Evolutionary conservation across 148 eudicot genomes (phyloP), one percentile per base, ranked within the genome.

Genomic region (Tetragonia tetragonoides): DNA sequence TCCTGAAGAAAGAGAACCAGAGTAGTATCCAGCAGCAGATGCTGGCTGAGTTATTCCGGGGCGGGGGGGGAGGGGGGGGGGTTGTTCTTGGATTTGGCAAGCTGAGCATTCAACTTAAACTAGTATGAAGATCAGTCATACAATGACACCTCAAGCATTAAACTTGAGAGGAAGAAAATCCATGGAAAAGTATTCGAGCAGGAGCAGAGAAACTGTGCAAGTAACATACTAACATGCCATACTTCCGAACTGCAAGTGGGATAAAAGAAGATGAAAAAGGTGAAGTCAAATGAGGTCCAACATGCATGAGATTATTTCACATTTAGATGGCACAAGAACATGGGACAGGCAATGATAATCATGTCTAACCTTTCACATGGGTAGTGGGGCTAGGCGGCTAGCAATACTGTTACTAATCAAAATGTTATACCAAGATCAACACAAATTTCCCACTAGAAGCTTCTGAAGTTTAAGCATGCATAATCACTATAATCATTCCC

Each of bases 311-410:
- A 28, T 47, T 47, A 64, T 49, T 49, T 34, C 70, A 72, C 74
- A 69, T n/a, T 42, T 5, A 41, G 16, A 74, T 7, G 73, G 44
- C 72, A 62, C 15, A 71, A 40, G 73, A 23, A 57, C 70, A 20
- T 17, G n/a, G 23, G 18, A 42, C 9, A 59, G 6, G 74, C 74
- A 39, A 69, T 40, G 41, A 9, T 69, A 57, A 53, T 24, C 7
- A 68, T 60, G 47, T 28, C 68, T 59, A 28, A 1, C 17, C 2
- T 41, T 59, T 24, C 41, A 62, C 23, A 24, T 62, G 28, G 39
- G 28, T 21, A 75, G 34, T 42, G 21, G 38, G 34, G 34, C 34
- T 56, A 38, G 17, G 41, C 3, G 38, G 46, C 38, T 74, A 41
- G 46, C 57, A 73, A 3, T 54, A 34, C 14, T 39, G 10, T 18